These are phyloP conservation scores for Salix brachista DNA, from an alignment of 345 rosid species.

Conservation along the genomic window DNA sequence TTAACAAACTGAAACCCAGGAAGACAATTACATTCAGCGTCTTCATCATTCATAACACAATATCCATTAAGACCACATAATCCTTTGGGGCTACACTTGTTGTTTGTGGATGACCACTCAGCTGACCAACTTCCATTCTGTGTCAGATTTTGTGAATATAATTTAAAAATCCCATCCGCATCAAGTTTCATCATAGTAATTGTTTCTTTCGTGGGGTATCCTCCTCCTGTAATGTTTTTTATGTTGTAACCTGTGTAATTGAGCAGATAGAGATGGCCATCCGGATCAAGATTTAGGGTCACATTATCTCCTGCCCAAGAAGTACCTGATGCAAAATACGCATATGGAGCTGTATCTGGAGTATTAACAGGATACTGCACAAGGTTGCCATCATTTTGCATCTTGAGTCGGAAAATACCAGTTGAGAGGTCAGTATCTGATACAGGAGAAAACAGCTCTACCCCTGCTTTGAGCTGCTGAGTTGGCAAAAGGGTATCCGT, in stretches of 20 bases:
- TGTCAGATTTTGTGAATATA: conserved; percentile 8
- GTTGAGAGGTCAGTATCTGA: conserved; percentile 11
- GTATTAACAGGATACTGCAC: conserved; percentile 23
- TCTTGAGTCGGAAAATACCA: conserved; percentile 10
- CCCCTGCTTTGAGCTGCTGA: conserved; percentile 12
- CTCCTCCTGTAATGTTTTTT: background rate
- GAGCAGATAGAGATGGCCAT: conserved; percentile 20
- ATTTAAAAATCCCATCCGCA: conserved; percentile 15
- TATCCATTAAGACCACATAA: conserved; percentile 26
- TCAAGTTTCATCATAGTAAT: conserved; percentile 7
- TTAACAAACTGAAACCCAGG: conserved; percentile 19
- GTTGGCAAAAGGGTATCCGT: conserved; percentile 17
- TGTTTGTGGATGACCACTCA: background rate
- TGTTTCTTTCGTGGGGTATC: background rate
- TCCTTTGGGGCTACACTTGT: conserved; percentile 19
- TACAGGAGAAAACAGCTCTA: conserved; percentile 7
- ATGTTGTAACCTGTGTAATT: background rate
- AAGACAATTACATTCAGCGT: conserved; percentile 8
- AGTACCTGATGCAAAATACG: conserved; percentile 9
- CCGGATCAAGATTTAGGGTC: conserved; percentile 16
- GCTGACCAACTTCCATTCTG: background rate
- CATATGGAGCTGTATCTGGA: background rate
- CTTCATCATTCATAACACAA: conserved; percentile 7
- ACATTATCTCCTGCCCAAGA: background rate
- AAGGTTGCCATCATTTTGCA: conserved; percentile 29